These are phyloP conservation scores for Claviceps africana DNA, from an alignment of 2,329 filamentous ascomycete species.

Conservation along the genomic window DNA sequence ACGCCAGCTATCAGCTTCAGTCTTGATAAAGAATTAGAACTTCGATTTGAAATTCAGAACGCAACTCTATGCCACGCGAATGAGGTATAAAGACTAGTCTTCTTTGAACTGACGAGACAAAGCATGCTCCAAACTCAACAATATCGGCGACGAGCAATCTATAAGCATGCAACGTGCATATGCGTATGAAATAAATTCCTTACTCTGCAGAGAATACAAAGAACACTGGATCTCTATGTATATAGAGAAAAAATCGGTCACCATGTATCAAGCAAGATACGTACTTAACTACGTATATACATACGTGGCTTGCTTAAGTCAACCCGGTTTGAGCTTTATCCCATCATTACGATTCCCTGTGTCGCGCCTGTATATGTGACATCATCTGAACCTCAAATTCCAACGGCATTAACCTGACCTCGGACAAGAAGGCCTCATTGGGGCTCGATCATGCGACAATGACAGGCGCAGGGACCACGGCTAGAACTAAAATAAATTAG, in stretches of 20 bases:
- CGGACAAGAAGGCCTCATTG: neutral
- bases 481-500: neutral
- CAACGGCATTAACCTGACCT: neutral
- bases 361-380: neutral
- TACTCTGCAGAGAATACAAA: neutral
- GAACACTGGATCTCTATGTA: neutral
- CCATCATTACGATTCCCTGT: neutral
- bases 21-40: neutral
- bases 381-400: neutral
- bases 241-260: neutral
- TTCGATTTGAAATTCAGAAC: neutral
- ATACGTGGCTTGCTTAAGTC: neutral
- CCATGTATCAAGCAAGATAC: neutral
- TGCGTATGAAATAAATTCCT: neutral
- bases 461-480: neutral
- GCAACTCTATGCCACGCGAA: neutral
- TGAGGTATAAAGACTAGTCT: neutral
- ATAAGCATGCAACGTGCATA: neutral
- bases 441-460: neutral
- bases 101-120: neutral
- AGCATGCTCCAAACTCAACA: neutral
- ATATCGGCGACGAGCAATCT: neutral
- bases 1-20: neutral
- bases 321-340: neutral
- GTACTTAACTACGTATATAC: no score